phyloP scores from a whole-genome alignment of 169 alveolate species.

The Hepatocystis sp. region DNA sequence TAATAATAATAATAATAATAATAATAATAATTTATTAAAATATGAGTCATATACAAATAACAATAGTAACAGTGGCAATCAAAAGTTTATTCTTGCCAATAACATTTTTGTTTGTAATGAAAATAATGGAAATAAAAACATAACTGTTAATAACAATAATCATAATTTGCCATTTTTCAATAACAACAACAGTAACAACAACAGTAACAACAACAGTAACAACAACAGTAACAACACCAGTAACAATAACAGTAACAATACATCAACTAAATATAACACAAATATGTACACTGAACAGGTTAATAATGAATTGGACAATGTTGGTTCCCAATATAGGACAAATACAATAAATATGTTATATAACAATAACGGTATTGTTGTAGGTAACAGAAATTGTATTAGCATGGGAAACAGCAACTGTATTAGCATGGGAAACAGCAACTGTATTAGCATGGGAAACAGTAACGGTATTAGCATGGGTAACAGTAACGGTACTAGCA shows the following conservation, averaged over 20 bases:
- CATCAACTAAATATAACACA: constrained; percentile 9
- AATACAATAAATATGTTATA: constrained; percentile 6
- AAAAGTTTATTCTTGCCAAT: too few species aligned
- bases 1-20: background rate
- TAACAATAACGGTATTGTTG: constrained; percentile 22
- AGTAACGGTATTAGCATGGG: background rate
- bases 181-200: too few species aligned
- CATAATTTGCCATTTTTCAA: constrained; percentile 9
- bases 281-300: constrained; percentile 19
- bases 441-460: background rate
- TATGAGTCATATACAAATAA: constrained; percentile 21
- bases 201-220: too few species aligned
- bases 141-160: constrained; percentile 11
- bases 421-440: constrained; percentile 6
- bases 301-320: constrained; percentile 20
- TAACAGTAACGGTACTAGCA: background rate
- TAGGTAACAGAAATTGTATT: constrained; percentile 8
- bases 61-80: constrained; percentile 6
- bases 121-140: constrained; percentile 23
- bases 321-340: constrained; percentile 1
- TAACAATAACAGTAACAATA: too few species aligned
- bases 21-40: too few species aligned
- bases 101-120: constrained; percentile 14
- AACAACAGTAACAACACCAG: too few species aligned
- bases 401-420: background rate